A percentile compares a stretch with the other conserved stretches of the same genome.
phyloP scores from a whole-genome alignment of 2,329 filamentous ascomycete genomes.

The Daldinia sp. region DNA sequence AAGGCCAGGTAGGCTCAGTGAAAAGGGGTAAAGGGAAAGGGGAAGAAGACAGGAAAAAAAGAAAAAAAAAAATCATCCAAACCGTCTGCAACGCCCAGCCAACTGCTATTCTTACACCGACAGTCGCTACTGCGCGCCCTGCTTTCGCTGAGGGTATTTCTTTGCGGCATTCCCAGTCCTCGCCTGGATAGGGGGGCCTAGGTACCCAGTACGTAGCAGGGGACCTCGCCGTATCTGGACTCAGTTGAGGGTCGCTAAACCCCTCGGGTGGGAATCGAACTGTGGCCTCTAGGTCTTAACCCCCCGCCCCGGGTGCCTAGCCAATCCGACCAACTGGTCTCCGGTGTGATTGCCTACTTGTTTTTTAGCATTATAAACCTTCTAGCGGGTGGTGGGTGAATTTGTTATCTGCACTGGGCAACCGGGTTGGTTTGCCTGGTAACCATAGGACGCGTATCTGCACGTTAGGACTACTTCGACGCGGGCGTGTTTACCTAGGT shows the following conservation, averaged over 20 bases:
- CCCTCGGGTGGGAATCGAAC: neutral
- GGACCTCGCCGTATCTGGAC: slow-evolving; percentile 11
- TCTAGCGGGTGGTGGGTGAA: neutral
- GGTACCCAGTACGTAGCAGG: neutral
- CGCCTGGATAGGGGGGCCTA: neutral
- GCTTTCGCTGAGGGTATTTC: slow-evolving; percentile 19
- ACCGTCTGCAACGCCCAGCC: slow-evolving; percentile 10
- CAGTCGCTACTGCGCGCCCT: slow-evolving; percentile 14
- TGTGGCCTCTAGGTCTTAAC: neutral
- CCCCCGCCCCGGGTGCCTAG: neutral
- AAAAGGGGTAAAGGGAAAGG: neutral
- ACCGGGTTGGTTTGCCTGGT: neutral
- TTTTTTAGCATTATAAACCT: neutral
- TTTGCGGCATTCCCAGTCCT: slow-evolving; percentile 3
- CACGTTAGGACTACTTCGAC: neutral
- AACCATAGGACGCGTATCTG: neutral
- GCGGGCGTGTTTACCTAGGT: neutral
- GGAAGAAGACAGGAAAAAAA: neutral
- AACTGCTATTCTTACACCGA: neutral
- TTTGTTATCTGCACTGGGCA: neutral
- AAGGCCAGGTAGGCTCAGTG: neutral
- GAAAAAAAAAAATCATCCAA: neutral
- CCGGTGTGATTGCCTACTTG: neutral
- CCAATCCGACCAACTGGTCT: neutral
- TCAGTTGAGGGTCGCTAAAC: neutral